Base-by-base conservation (phyloP, 495 filamentous ascomycete genomes). In the Xylaria intraflava region DNA sequence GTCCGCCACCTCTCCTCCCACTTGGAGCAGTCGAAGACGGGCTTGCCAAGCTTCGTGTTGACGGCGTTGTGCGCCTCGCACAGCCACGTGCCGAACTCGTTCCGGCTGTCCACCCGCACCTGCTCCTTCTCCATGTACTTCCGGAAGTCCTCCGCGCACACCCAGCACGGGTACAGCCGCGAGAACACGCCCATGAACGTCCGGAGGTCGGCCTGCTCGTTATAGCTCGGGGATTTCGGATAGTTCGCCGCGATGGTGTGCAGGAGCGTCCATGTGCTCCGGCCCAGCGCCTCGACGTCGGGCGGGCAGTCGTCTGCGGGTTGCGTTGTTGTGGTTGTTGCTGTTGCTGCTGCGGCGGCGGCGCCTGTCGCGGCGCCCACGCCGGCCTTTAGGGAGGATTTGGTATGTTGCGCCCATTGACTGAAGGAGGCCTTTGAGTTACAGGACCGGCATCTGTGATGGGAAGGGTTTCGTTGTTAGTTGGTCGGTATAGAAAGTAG, bases 61-160 rank as follows among this genome's bases (percentile, higher is more conserved):
- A 98, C 93, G 60, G 89, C 90, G 75, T 98, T 98, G 77, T 98
- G 93, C 61, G 93, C 93, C 69, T 92, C 86, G 64, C 93, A 98
- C 78, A 97, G 84, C 94, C 94, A 98, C 59, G 75, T 77, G 38
- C 90, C 93, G 62, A 98, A 90, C 62, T 87, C 87, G 30, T 80
- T 77, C 39, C 87, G 69, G 49, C 80, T 82, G 9, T 77, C 77
- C 27, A 92, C 72, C 62, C 78, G 69, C 49, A 90, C 83, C 66
- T 84, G 78, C 45, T 91, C 86, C 62, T 79, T 79, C 55, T 72
- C 76, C 74, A 97, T 87, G 81, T 90, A 97, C 0, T 53, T 61
- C 69, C 82, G 86, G 68, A 98, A 96, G 62, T 96, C 94, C 56
- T 89, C 87, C 35, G 90, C 94, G 69, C 93, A 98, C 7, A 84